These are phyloP conservation scores for Dendryphion nanum DNA, from an alignment of 2,329 filamentous ascomycete genomes.

Conservation along the genomic window DNA sequence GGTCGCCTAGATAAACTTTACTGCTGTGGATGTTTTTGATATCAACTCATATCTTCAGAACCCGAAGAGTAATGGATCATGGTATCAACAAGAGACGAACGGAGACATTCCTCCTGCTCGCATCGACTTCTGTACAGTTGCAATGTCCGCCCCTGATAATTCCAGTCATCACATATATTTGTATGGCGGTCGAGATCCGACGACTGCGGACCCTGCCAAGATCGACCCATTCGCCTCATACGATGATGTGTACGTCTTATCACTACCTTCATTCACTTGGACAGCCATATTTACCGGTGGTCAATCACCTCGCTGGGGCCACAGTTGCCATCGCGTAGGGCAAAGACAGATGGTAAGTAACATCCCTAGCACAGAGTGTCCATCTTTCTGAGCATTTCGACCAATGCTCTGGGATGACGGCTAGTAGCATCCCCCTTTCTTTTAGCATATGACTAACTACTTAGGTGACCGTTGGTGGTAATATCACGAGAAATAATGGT, in stretches of 20 bases:
- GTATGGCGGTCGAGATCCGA: slow-evolving; percentile 48
- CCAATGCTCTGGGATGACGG: too few relatives aligned
- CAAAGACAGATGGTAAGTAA: slow-evolving; percentile 43
- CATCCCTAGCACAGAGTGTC: too few relatives aligned
- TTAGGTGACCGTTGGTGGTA: slow-evolving; percentile 44
- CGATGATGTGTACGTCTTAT: slow-evolving; percentile 49
- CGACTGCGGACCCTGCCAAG: slow-evolving; percentile 11
- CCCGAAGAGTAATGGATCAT: slow-evolving; percentile 31
- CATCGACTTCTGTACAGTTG: slow-evolving; percentile 46
- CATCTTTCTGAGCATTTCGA: too few relatives aligned
- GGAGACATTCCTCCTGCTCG: slow-evolving; percentile 43
- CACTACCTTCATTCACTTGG: slow-evolving; percentile 49
- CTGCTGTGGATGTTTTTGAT: slow-evolving; percentile 43
- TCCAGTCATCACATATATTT: slow-evolving; percentile 50
- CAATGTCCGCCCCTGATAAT: slow-evolving; percentile 44
- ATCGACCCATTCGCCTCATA: too few relatives aligned
- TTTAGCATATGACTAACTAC: too few relatives aligned
- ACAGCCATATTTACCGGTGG: slow-evolving; percentile 38
- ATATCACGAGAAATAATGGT: slow-evolving; percentile 9
- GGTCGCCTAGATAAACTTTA: slow-evolving; percentile 11
- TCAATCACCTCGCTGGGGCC: slow-evolving; percentile 37
- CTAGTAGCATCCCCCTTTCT: too few relatives aligned
- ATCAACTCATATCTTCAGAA: slow-evolving; percentile 33
- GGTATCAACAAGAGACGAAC: slow-evolving; percentile 45
- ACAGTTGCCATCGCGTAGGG: slow-evolving; percentile 43